phyloP scores from a whole-genome alignment of 345 rosid species.

The Eucalyptus caleyi region DNA sequence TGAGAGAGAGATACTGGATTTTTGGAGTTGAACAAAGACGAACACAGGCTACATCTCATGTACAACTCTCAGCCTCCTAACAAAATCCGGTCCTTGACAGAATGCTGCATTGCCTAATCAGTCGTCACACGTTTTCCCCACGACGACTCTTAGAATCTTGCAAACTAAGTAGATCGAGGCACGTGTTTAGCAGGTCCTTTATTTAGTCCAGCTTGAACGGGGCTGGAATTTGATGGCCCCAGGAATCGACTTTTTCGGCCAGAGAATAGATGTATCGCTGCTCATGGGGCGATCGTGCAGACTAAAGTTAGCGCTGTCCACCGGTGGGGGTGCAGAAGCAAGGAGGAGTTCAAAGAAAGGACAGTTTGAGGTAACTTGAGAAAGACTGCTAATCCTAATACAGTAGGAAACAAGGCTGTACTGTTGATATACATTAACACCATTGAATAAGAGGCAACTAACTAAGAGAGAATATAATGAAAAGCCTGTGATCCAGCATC shows the following conservation, averaged over 20 bases:
- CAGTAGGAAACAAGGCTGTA: not conserved
- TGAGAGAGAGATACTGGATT: not conserved
- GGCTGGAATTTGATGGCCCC: not conserved
- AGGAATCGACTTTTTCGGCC: not conserved
- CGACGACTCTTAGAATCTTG: too few relatives aligned
- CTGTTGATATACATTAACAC: not conserved
- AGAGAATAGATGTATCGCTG: not conserved
- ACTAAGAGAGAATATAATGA: too few relatives aligned
- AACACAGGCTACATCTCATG: not conserved
- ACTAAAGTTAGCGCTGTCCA: not conserved
- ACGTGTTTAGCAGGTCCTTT: not conserved
- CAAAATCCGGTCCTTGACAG: not conserved
- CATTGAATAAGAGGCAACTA: rapidly evolving
- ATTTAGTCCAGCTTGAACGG: not conserved
- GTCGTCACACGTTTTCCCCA: too few relatives aligned
- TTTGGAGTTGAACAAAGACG: not conserved
- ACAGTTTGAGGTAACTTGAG: not conserved
- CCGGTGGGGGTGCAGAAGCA: not conserved
- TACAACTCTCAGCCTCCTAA: not conserved
- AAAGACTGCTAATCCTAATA: not conserved
- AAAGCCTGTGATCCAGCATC: not conserved
- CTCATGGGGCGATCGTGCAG: not conserved
- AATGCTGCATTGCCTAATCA: too few relatives aligned
- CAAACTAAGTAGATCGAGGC: not conserved
- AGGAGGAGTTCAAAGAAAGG: not conserved